Base-by-base conservation (phyloP, 2,329 filamentous ascomycete genomes). In the Penicillium sp. region DNA sequence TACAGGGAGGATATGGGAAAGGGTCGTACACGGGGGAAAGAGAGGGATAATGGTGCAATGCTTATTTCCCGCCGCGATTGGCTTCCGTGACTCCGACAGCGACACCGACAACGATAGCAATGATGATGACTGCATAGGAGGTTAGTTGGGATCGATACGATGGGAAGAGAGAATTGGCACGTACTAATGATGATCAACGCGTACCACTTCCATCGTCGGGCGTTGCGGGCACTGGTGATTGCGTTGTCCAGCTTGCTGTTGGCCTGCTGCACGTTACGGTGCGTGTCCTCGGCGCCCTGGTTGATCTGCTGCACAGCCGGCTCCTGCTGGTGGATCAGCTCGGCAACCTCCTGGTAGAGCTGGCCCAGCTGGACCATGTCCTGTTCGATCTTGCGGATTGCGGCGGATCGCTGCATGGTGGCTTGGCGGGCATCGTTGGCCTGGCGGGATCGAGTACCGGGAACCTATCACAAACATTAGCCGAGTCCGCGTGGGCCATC, bases 131-230 rank as follows among this genome's bases (percentile, higher is more conserved):
- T 82, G 48, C 22, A 42, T 31, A 46, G 7, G 5, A 39, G 28
- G 46, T 58, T 61, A 56, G 56, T 46, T 20, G 11, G 25, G 9
- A n/a, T 43, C 28, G 20, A 14, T 24, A 25, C 11, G 10, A 44
- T 20, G 58, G 58, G 7, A 48, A 11, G 16, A 41, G 27, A 25
- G 43, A 38, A n/a, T 28, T 14, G 33, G 25, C 61, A 83, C 81
- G 74, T 69, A 81, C 77, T 76, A 63, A 80, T 76, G 66, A 96
- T 90, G 65, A 87, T 85, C 62, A 96, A 76, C 79, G 91, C 96
- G 70, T 89, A 92, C 92, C 91, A 96, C 88, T 96, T 96, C 90
- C 95, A 95, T 77, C 85, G 89, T 62, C 89, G 82, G 45, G 88
- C 89, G 63, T 84, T 83, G 69, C 87, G 81, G 8, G 92, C 92